Evolutionary conservation across 768 basidiomycete genomes (phyloP), one percentile per base, ranked within the genome.

Genomic region (Rhodotorula paludigena): DNA sequence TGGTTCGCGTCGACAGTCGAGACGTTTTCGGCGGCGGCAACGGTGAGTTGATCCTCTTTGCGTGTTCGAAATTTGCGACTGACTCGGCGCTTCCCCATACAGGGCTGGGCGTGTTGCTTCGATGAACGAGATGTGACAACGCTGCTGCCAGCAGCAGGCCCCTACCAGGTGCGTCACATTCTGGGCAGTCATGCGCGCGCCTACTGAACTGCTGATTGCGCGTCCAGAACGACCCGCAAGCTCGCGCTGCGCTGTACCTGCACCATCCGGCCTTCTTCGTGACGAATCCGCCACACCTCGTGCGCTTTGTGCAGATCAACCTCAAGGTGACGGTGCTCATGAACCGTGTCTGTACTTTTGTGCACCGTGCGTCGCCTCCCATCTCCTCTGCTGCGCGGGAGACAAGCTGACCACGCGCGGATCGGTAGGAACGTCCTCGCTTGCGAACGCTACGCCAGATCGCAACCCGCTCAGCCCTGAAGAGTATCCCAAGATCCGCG

Each of bases 221-320:
- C 20, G 18, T 8, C 25, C 57, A 59, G 47, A n/a, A 28, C 36
- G 57, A 61, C 49, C 51, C 60, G 5, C 15, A 25, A 5, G 51
- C 60, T 2, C 51, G 41, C 41, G 60, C 53, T 32, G 32, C 39
- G 23, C 57, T 71, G 2, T 71, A 66, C 41, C 51, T 71, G 14
- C 66, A 66, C n/a, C 51, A 42, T n/a, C 60, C 69, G 11, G 45
- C 48, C 42, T 71, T 71, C 57, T 68, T 71, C 66, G 36, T 55
- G 28, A 42, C 66, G 5, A 66, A 71, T 52, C 55, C 69, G 42
- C 57, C 65, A 16, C 60, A 60, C 33, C 61, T 71, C 21, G 69
- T 71, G 16, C 51, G 57, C 15, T 44, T 60, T 15, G 33, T 45
- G 11, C 65, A 71, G 53, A 66, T 68, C 28, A 66, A 71, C n/a